Conservation (phyloP, 2,329 filamentous ascomycete genomes). For the Fusarium proliferatum region DNA sequence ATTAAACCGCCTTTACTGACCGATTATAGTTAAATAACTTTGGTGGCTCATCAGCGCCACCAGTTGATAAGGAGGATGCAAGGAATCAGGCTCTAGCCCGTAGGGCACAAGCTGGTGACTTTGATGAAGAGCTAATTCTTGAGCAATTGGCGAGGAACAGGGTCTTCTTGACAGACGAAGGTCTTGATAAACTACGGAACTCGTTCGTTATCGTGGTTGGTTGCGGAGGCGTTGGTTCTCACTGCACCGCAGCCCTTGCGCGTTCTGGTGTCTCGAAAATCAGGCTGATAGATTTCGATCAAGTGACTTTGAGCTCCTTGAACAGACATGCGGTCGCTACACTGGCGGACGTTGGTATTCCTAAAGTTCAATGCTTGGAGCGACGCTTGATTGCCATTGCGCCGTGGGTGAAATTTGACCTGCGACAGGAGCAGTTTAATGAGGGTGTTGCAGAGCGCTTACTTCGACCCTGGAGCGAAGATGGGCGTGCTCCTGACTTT, state of each 20-base stretch:
- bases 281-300: conserved; percentile 94
- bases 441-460: conserved; percentile 72
- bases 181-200: conserved; percentile 80
- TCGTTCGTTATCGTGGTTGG: conserved; percentile 92
- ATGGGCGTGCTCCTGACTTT: conserved; percentile 77
- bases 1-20: conserved; percentile 11
- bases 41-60: conserved; percentile 62
- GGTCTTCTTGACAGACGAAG: conserved; percentile 87
- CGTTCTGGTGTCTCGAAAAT: conserved; percentile 90
- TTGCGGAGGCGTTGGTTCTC: conserved; percentile 93
- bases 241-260: conserved; percentile 86
- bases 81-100: conserved; percentile 68
- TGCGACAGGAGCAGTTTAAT: conserved; percentile 85
- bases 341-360: conserved; percentile 89
- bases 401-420: conserved; percentile 92
- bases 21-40: conserved; percentile 67
- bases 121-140: conserved; percentile 83
- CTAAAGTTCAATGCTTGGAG: conserved; percentile 89
- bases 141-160: conserved; percentile 95
- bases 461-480: conserved; percentile 72
- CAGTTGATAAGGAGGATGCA: conserved; percentile 69
- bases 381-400: conserved; percentile 85
- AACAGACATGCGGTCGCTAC: conserved; percentile 98
- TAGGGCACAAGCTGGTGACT: conserved; percentile 71
- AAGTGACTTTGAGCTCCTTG: conserved; percentile 92